Conservation (phyloP, 2,329 filamentous ascomycete species). For the Raffaelea deltoideospora region DNA sequence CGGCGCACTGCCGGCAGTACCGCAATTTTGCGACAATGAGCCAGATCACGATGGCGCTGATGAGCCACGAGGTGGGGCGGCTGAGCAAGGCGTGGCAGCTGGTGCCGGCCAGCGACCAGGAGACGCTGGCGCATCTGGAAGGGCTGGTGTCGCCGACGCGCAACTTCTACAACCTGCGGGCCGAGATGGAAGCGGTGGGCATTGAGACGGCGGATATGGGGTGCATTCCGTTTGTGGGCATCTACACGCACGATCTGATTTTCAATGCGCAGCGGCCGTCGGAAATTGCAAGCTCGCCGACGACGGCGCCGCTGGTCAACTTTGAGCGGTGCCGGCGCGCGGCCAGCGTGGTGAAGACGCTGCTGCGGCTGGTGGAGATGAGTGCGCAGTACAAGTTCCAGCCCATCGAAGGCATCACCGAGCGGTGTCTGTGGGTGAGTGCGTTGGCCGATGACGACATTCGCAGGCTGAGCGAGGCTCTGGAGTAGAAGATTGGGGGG, state of each 20-base stretch:
- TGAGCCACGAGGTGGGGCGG: constrained; percentile 56
- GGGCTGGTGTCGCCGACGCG: constrained; percentile 58
- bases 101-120: constrained; percentile 48
- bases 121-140: constrained; percentile 55
- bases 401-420: constrained; percentile 61
- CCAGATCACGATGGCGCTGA: constrained; percentile 63
- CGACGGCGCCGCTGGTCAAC: constrained; percentile 57
- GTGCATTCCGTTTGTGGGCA: constrained; percentile 72
- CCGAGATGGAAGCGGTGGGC: constrained; percentile 61
- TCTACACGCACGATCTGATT: constrained; percentile 71
- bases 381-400: constrained; percentile 61
- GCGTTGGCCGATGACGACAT: constrained; percentile 66
- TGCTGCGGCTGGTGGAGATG: constrained; percentile 64
- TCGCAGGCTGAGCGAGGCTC: constrained; percentile 31
- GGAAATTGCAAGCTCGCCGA: constrained; percentile 53
- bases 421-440: constrained; percentile 74
- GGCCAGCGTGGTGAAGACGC: constrained; percentile 63
- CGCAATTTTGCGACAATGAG: constrained; percentile 77
- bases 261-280: constrained; percentile 69
- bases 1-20: constrained; percentile 56
- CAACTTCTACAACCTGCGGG: constrained; percentile 62
- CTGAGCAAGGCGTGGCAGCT: constrained; percentile 57
- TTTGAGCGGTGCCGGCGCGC: constrained; percentile 69
- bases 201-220: constrained; percentile 41
- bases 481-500: constrained; percentile 21